These are phyloP conservation scores for Hericium rajendrae DNA, from an alignment of 768 basidiomycete genomes.

Conservation along the genomic window DNA sequence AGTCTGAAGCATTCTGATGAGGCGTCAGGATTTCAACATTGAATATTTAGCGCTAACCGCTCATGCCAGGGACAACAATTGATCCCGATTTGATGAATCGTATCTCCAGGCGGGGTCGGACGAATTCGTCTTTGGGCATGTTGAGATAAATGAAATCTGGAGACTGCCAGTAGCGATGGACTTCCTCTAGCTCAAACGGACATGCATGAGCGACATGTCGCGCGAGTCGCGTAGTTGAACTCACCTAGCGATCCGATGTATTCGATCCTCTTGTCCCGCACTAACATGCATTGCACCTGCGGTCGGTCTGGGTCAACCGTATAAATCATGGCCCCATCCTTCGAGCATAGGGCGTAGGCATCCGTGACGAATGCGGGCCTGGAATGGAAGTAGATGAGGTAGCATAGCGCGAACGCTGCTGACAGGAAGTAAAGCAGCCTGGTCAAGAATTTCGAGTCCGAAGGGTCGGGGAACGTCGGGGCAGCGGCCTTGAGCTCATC, in stretches of 20 bases:
- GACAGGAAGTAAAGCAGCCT: constrained; percentile 14
- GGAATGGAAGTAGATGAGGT: constrained; percentile 7
- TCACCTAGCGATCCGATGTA: constrained; percentile 49
- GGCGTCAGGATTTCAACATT: constrained; percentile 1
- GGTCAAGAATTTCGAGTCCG: neutral
- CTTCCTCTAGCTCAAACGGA: constrained; percentile 27
- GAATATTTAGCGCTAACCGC: constrained; percentile 35
- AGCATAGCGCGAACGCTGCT: constrained; percentile 15
- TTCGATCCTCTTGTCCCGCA: constrained; percentile 39
- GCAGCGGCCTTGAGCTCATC: neutral
- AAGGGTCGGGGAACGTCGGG: neutral
- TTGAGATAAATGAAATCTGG: constrained; percentile 13
- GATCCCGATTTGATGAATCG: constrained; percentile 46
- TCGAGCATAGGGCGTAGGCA: constrained; percentile 59
- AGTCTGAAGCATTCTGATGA: constrained; percentile 36
- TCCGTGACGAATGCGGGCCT: constrained; percentile 12
- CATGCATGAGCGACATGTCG: neutral
- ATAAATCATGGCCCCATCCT: constrained; percentile 42
- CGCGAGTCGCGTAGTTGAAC: constrained; percentile 15
- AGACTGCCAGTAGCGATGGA: constrained; percentile 31
- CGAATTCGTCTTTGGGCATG: constrained; percentile 14
- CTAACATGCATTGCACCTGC: constrained; percentile 53
- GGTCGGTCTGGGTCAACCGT: constrained; percentile 51
- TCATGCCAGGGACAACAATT: constrained; percentile 63
- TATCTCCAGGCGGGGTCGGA: constrained; percentile 25